Evolutionary conservation across 306 rosid genomes (phyloP), one percentile per base, ranked within the genome.

Genomic region (Cucumis cinereus): DNA sequence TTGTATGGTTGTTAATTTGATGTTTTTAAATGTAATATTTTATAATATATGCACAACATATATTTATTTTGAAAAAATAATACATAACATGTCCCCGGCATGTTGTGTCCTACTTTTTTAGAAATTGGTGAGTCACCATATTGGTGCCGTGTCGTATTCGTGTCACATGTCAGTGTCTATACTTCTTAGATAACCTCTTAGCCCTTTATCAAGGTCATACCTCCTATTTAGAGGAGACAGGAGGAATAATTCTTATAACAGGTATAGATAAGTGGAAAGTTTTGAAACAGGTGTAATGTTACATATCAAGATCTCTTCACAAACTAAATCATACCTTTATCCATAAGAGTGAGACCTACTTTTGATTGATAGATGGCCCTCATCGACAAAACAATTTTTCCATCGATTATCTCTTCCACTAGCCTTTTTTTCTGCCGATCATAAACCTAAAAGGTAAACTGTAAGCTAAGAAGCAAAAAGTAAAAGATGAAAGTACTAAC

Each of bases 291-390:
- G 53, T 14, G 9, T 45, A 43, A 67, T 33, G 70, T 26, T 69
- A 26, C 17, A 61, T 68, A 23, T 58, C 55, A 35, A 80, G 78
- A 35, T 43, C 57, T 20, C 38, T 47, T 23, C 75, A 43, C 40
- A 47, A 15, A 78, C 63, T 35, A 49, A 73, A 61, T 58, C 30
- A 53, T 83, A 93, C 98, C 98, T 87, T 82, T 82, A 78, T 90
- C 93, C 92, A 94, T 85, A 49, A 94, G 89, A 71, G 97, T 90
- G 78, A 90, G 92, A 78, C 98, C 97, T 22, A 91, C 62, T 89
- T 94, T 88, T 70, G 98, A 94, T 82, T 94, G 98, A 87, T 94
- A 94, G 77, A 94, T 88, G 69, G 98, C 98, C 86, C 97, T 90
- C 98, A 91, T 94, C 12, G 98, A 91, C 93, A 94, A 86, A 72